Conservation (phyloP, 148 eudicot genomes). For the Rhododendron henanense region DNA sequence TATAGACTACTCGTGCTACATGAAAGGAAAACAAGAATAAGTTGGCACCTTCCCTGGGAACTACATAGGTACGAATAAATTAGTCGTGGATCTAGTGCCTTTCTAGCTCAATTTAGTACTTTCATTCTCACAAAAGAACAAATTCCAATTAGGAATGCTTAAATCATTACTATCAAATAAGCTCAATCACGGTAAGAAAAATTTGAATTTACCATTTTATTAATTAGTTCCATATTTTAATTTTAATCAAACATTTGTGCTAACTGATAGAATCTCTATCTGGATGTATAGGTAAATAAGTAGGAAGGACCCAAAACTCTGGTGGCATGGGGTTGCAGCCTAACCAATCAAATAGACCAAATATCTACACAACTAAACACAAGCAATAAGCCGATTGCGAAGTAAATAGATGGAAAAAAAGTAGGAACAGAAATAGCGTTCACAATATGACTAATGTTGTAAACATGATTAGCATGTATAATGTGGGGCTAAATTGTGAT, state of each 20-base stretch:
- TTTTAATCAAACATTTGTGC: background rate
- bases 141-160: background rate
- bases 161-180: background rate
- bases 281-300: slow-evolving; percentile 31
- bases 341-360: slow-evolving; percentile 4
- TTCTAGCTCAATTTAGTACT: too few species aligned
- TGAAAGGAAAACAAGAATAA: background rate
- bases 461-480: too few species aligned
- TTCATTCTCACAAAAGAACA: background rate
- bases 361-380: background rate
- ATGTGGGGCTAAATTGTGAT: background rate
- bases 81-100: too few species aligned
- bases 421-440: background rate
- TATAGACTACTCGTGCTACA: background rate
- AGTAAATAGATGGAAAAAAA: background rate
- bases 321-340: slow-evolving; percentile 42
- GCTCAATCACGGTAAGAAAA: background rate
- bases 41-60: background rate
- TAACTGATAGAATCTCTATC: slow-evolving; percentile 9
- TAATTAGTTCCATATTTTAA: background rate
- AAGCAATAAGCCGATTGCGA: too few species aligned
- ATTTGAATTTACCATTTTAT: background rate
- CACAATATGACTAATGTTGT: too few species aligned
- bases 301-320: slow-evolving; percentile 35
- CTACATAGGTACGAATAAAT: background rate